Evolutionary conservation across 139 green algal species (phyloP), one percentile per base, ranked within the genome.

Genomic region (Pleodorina starrii): DNA sequence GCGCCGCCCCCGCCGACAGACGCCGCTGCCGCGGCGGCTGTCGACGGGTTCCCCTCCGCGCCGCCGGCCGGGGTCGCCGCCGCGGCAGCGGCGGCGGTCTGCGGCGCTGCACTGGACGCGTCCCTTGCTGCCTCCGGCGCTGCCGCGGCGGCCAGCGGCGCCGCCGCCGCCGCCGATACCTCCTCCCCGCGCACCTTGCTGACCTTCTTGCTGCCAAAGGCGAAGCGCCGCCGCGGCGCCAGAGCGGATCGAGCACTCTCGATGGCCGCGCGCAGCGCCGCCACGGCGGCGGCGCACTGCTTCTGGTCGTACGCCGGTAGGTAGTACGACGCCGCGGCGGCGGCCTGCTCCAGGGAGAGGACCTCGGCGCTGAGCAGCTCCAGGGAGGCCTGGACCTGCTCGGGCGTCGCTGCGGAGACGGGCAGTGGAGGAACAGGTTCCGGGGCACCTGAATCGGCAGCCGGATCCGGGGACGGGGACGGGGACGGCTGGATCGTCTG

Each of bases 321-420:
- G 90, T 94, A 98, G 91, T 98, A 98, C 32, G 93, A 91, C 17
- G 95, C 96, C 16, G 92, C 90, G 11, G 96, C 92, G 25, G 91
- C 60, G 0, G 48, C 68, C 85, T 93, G 72, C 90, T 95, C 93
- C 77, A 95, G 48, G 7, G 60, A 63, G 1, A 82, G 59, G 87
- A 92, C 91, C 57, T 94, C 78, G 0, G 75, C 71, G 19, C 46
- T 38, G 19, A 93, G 35, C 5, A 83, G 48, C 48, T 89, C 84
- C 5, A 89, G 69, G 38, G 60, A 79, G 43, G 82, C 16, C 9
- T 57, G 42, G 6, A 88, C 35, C 23, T 40, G 14, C 46, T 88
- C 82, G n/a, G 82, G 63, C 23, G 27, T 80, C 29, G 82, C 46
- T 2, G 82, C 19, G 1, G 43, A 80, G 14, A 88, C 82, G 6